Base-by-base conservation (phyloP, 768 basidiomycete species). In the Collybiopsis confluens region DNA sequence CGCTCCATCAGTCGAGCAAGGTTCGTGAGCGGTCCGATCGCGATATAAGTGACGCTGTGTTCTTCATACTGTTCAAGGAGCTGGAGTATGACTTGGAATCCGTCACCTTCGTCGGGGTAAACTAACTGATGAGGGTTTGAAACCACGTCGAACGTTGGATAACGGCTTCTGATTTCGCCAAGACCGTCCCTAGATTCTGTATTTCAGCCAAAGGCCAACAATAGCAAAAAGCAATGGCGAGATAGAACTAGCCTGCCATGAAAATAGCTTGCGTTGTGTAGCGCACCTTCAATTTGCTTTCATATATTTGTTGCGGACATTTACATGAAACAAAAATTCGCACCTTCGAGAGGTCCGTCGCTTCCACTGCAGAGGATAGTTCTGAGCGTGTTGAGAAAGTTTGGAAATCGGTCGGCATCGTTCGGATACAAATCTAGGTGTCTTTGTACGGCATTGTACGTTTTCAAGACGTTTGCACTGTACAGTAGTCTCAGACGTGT, bases 251-350 rank as follows among this genome's bases (percentile, higher is more conserved):
- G 83, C 90, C 77, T 81, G 61, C 90, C 90, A 60, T 92, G 90
- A 62, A 97, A 96, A 65, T 91, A 92, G 58, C 85, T 77, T 13
- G 93, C 94, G 48, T 78, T 85, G 62, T 89, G 86, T 6, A 79
- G 64, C 18, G 82, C 81, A 2, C 92, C 92, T 46, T 79, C 73
- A n/a, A n/a, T n/a, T n/a, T n/a, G n/a, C n/a, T n/a, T n/a, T n/a
- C n/a, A n/a, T n/a, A n/a, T n/a, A n/a, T n/a, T n/a, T n/a, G n/a
- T n/a, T n/a, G n/a, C n/a, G n/a, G n/a, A n/a, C n/a, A n/a, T n/a
- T n/a, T n/a, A n/a, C n/a, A n/a, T n/a, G n/a, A n/a, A n/a, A n/a
- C n/a, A n/a, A n/a, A n/a, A n/a, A n/a, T n/a, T n/a, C n/a, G n/a
- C n/a, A n/a, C n/a, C n/a, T n/a, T n/a, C n/a, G 1, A 93, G 74